phyloP scores from a whole-genome alignment of 2,329 filamentous ascomycete genomes.

The Diaporthe vaccinii region DNA sequence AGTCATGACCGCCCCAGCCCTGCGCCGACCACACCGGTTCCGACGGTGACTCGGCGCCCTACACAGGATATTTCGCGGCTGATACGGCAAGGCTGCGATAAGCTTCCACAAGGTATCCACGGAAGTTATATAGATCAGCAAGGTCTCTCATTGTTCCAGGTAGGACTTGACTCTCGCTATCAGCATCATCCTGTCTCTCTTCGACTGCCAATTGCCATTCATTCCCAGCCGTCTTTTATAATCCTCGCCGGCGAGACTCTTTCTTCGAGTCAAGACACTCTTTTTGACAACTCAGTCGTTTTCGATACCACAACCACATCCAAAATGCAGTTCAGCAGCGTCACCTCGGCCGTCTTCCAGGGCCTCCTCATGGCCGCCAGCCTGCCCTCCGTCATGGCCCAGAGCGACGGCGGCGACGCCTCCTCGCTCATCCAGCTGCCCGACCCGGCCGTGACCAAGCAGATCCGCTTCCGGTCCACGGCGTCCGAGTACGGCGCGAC shows the following conservation, averaged over 20 bases:
- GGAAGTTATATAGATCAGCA: constrained; percentile 27
- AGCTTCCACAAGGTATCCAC: neutral
- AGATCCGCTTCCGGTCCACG: constrained; percentile 23
- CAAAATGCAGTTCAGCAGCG: constrained; percentile 28
- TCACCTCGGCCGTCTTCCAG: constrained; percentile 23
- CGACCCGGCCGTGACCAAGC: constrained; percentile 24
- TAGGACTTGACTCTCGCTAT: neutral
- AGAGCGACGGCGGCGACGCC: constrained; percentile 16
- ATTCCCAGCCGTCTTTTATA: neutral
- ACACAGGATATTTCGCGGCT: neutral
- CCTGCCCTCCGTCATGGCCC: constrained; percentile 17
- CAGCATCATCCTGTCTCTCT: constrained; percentile 27
- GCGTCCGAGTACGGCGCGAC: constrained; percentile 22
- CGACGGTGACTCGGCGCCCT: constrained; percentile 24
- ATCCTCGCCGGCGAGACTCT: constrained; percentile 30
- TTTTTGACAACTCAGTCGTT: constrained; percentile 14
- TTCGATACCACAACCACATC: neutral
- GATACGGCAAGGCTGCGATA: constrained; percentile 25
- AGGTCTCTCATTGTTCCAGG: neutral
- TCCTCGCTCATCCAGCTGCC: constrained; percentile 15
- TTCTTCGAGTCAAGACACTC: constrained; percentile 24
- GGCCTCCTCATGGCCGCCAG: constrained; percentile 20
- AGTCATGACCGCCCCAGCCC: constrained; percentile 30
- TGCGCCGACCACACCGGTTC: constrained; percentile 1
- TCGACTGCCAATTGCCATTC: neutral